Base-by-base conservation (phyloP, 371 early-diverging fungal species). In the Apophysomyces ossiformis region DNA sequence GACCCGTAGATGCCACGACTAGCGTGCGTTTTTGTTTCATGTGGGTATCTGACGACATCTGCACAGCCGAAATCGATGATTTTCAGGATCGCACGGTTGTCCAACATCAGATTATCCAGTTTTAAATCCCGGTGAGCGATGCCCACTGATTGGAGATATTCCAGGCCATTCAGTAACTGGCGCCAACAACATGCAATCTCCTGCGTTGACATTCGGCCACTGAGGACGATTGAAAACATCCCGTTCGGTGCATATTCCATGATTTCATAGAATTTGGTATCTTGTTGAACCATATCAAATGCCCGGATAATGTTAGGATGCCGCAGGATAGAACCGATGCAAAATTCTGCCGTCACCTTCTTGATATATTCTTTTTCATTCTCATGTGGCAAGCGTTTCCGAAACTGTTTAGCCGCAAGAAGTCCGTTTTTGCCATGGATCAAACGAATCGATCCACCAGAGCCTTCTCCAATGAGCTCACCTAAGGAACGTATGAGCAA, bases 21-120 rank as follows among this genome's bases (percentile, higher is more conserved):
- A 32, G 59, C 15, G 21, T 70, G 72, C 4, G 60, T 54, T 12
- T 69, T 59, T 7, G 70, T 71, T 62, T 87, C 85, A 70, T 88
- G 91, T 1, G 90, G 89, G 47, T 86, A 82, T 61, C 87, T 83
- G 69, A 85, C 88, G 13, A 93, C 91, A 8, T 86, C 85, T 16
- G 96, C 90, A 44, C 90, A 91, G n/a, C 98, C 96, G 85, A 96
- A 96, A 74, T 97, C 98, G 32, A 93, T 92, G 57, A 96, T 87
- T 72, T 96, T 96, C 67, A 96, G 78, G 9, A 87, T 82, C 15
- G 90, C 88, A 7, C 73, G 75, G 59, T 85, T 88, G 46, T 84
- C 84, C 69, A 93, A 69, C 21, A 93, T 75, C 63, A 90, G 85
- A 74, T 95, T 95, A 64, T 95, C 96, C 6, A 93, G 86, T 68